Base-by-base conservation (phyloP, 495 filamentous ascomycete species). In the Parachaetomium inaequale region DNA sequence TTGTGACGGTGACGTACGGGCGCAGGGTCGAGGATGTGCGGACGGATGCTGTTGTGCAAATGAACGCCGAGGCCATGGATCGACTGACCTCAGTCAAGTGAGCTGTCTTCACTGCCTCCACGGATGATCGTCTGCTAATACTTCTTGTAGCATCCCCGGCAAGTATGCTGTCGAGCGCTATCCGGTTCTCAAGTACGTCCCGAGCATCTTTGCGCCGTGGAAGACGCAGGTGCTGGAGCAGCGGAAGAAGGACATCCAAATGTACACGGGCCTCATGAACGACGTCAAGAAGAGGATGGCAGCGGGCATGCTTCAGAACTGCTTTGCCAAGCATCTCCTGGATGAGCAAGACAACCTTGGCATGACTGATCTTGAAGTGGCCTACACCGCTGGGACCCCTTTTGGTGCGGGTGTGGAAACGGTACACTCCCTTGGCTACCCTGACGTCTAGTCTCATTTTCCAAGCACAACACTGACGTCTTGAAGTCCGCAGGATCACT, bases 381-480 rank as follows among this genome's bases (percentile, higher is more conserved):
- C 80, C 2, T 85, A 82, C 65, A 72, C 84, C 1, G 82, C 84
- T 4, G 82, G 82, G 12, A 79, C 79, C 0, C 75, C 87, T 6
- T 87, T 88, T 59, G 84, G 83, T 3, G 86, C 86, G 14, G 86
- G 86, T 14, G 80, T 82, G n/a, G 86, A 88, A 68, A 88, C 86
- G 5, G 84, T 84, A 53, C 73, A 72, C 66, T 5, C 29, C 80
- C 32, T 3, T 42, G 11, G n/a, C 10, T 14, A 14, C 14, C 6
- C 10, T n/a, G n/a, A n/a, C 23, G 17, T 17, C 8, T 42, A 4
- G 17, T 7, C 14, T 12, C n/a, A 19, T 15, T 76, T 76, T 19
- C 79, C 77, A n/a, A n/a, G 0, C 64, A 80, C 58, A 31, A 73
- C 79, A 34, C 74, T 87, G 21, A 85, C 74, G 21, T 70, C 31